phyloP scores from a whole-genome alignment of 305 asterid genomes.

The Nicotiana rustica region DNA sequence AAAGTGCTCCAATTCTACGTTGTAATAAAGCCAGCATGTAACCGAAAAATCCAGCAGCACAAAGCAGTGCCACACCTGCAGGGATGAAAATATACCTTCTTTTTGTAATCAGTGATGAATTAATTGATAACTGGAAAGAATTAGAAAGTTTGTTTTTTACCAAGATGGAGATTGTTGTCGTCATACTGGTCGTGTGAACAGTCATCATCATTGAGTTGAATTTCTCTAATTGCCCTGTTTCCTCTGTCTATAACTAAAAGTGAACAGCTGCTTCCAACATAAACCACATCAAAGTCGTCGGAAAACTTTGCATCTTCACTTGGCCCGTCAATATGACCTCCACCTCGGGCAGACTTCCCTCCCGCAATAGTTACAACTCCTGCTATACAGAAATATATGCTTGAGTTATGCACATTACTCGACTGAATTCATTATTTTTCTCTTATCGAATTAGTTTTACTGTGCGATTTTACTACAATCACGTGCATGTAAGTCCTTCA shows the following conservation, averaged over 20 bases:
- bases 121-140: neutral
- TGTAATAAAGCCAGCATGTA: constrained; percentile 87
- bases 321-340: constrained; percentile 94
- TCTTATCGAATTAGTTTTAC: neutral
- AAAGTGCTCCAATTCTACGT: constrained; percentile 59
- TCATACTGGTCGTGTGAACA: constrained; percentile 62
- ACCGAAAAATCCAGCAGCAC: constrained; percentile 81
- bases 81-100: neutral
- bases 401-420: neutral
- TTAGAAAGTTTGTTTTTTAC: constrained; percentile 43
- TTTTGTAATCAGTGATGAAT: neutral
- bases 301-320: constrained; percentile 94
- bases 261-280: constrained; percentile 83
- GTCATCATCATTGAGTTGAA: constrained; percentile 79
- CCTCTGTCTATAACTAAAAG: constrained; percentile 91
- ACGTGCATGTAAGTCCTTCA: neutral
- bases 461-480: neutral
- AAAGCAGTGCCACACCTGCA: constrained; percentile 85
- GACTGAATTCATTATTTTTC: neutral
- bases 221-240: constrained; percentile 92
- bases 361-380: constrained; percentile 96
- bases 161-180: constrained; percentile 67
- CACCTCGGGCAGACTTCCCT: constrained; percentile 79
- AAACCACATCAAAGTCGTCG: constrained; percentile 81
- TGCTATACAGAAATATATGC: constrained; percentile 35